Evolutionary conservation across 1,284 basidiomycete species (phyloP).

Genomic region (Neonothopanus nambi): DNA sequence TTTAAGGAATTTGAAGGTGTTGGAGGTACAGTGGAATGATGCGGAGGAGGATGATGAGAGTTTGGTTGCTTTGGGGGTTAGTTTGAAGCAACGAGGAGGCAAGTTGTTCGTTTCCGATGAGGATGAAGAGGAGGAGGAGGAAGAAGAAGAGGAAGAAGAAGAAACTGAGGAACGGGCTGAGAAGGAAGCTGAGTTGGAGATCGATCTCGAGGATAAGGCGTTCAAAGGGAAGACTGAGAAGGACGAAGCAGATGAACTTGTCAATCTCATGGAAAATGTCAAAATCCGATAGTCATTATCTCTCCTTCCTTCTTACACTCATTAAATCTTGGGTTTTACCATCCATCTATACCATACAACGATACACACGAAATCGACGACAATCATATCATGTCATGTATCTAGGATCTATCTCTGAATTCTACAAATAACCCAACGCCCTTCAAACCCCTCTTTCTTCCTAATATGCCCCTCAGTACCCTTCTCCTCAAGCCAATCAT

Average conservation of each 20-base stretch:
- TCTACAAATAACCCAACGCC: slow-evolving; percentile 47
- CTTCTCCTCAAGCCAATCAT: slow-evolving; percentile 54
- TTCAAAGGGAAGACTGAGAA: slow-evolving; percentile 30
- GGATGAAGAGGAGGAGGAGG: slow-evolving; percentile 81
- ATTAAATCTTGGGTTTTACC: neutral
- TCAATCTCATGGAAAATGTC: slow-evolving; percentile 61
- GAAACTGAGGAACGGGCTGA: slow-evolving; percentile 39
- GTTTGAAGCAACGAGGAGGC: slow-evolving; percentile 70
- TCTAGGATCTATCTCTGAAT: neutral
- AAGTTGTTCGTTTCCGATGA: slow-evolving; percentile 63
- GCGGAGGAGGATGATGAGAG: slow-evolving; percentile 80
- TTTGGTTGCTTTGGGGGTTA: slow-evolving; percentile 62
- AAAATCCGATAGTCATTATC: slow-evolving; percentile 32
- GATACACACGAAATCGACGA: neutral
- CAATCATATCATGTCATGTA: neutral
- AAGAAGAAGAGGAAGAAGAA: slow-evolving; percentile 58
- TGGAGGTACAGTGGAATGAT: slow-evolving; percentile 91
- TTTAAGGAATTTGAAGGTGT: slow-evolving; percentile 54
- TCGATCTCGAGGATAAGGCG: slow-evolving; percentile 22
- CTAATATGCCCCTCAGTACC: slow-evolving; percentile 45
- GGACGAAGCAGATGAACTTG: slow-evolving; percentile 50
- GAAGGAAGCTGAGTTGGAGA: slow-evolving; percentile 33
- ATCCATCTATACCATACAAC: neutral
- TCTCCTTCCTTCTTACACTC: too few relatives aligned
- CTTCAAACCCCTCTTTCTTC: slow-evolving; percentile 52